Percentiles rank a stretch among this genome's conserved stretches.
phyloP scores from a whole-genome alignment of 106 monocot species.

The Agapanthus africanus region DNA sequence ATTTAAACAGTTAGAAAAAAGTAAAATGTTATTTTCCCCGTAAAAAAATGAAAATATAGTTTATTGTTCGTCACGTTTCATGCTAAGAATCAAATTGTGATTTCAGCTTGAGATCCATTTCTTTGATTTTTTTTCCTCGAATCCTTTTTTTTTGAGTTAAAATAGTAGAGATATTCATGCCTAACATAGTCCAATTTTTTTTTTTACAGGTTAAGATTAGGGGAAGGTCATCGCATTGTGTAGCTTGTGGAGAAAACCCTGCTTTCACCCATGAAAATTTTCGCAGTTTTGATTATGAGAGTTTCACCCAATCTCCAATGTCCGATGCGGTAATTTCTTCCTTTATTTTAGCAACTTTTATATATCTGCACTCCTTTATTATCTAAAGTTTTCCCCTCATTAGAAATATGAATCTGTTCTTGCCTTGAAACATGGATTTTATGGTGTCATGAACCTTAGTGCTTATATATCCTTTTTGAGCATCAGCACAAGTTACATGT shows the following conservation, averaged over 20 bases:
- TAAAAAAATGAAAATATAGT: too few species aligned
- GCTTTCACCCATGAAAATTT: constrained; percentile 51
- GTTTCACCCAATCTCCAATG: constrained; percentile 87
- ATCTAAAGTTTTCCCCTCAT: neutral
- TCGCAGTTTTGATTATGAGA: constrained; percentile 80
- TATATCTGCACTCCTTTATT: neutral
- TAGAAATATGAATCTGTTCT: neutral
- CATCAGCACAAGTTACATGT: neutral
- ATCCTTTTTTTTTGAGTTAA: too few species aligned
- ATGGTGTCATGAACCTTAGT: too few species aligned
- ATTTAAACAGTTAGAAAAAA: too few species aligned
- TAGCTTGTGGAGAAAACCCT: constrained; percentile 71
- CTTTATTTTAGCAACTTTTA: neutral
- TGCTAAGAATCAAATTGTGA: too few species aligned
- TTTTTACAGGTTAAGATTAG: constrained; percentile 83
- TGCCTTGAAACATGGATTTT: neutral
- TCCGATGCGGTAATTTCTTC: constrained; percentile 68
- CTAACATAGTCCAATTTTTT: neutral
- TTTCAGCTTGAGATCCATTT: too few species aligned
- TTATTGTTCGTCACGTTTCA: too few species aligned
- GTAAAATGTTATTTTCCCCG: too few species aligned
- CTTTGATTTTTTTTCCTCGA: too few species aligned
- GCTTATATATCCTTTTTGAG: too few species aligned
- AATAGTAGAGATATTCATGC: neutral
- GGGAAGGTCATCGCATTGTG: constrained; percentile 63